Conservation (phyloP, 2,329 filamentous ascomycete genomes). For the Neonectria ditissima region DNA sequence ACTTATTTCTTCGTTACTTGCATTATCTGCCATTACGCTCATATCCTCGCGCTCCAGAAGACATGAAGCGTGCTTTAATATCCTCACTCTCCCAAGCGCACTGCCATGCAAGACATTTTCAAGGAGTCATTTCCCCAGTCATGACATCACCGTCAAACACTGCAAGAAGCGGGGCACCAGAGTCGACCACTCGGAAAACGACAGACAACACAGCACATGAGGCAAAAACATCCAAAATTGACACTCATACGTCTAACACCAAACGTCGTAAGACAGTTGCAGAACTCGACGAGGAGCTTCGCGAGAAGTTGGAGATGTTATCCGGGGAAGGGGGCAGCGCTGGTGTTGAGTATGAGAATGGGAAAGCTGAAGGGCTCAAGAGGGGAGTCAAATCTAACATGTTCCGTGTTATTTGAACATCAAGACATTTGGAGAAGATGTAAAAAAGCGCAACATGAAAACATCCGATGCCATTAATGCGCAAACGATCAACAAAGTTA, state of each 20-base stretch:
- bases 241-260: not conserved
- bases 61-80: not conserved
- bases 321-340: constrained; percentile 77
- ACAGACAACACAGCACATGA: not conserved
- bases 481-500: no score
- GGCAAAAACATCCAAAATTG: not conserved
- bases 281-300: constrained; percentile 75
- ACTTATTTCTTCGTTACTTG: no score
- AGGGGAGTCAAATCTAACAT: constrained; percentile 80
- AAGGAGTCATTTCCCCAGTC: not conserved
- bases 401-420: constrained; percentile 74
- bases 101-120: not conserved
- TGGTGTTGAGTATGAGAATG: constrained; percentile 81
- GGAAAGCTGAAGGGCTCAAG: constrained; percentile 78
- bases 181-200: not conserved
- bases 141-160: not conserved
- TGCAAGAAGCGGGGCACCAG: not conserved
- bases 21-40: no score
- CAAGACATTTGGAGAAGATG: no score
- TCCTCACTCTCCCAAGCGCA: not conserved
- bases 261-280: constrained; percentile 64
- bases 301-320: constrained; percentile 72
- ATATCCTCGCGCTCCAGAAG: no score
- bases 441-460: no score
- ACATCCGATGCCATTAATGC: no score